These are phyloP conservation scores for Neurospora sp. DNA, from an alignment of 495 filamentous ascomycete species.

Conservation along the genomic window DNA sequence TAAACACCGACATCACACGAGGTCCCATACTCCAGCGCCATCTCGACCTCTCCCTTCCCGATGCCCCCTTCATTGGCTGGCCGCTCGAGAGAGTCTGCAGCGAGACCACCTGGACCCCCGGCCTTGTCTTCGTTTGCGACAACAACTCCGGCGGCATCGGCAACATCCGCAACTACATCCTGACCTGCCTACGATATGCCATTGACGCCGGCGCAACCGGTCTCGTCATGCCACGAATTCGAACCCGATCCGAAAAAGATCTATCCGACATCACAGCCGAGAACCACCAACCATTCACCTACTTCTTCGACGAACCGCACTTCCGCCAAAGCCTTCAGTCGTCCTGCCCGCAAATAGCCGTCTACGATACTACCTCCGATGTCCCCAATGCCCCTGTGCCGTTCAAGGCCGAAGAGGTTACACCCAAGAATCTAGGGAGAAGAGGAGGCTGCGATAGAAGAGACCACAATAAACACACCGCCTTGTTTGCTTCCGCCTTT, in stretches of 20 bases:
- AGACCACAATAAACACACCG: slow-evolving; percentile 37
- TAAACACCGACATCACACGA: neutral
- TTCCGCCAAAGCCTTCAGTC: slow-evolving; percentile 25
- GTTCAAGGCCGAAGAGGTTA: slow-evolving; percentile 25
- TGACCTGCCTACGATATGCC: slow-evolving; percentile 40
- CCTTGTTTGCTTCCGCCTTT: slow-evolving; percentile 28
- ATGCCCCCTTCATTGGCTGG: slow-evolving; percentile 35
- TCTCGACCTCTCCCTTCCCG: slow-evolving; percentile 26
- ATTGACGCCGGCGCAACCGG: slow-evolving; percentile 38
- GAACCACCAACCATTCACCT: slow-evolving; percentile 22
- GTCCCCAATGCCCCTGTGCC: slow-evolving; percentile 27
- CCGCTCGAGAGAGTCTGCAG: slow-evolving; percentile 35
- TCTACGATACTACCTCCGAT: slow-evolving; percentile 25
- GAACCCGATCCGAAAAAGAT: slow-evolving; percentile 20
- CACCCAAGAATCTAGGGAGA: slow-evolving; percentile 30
- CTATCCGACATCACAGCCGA: slow-evolving; percentile 22
- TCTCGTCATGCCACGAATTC: slow-evolving; percentile 34
- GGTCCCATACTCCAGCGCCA: neutral
- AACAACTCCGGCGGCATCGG: slow-evolving; percentile 43
- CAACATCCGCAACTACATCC: slow-evolving; percentile 43
- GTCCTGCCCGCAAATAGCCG: slow-evolving; percentile 31
- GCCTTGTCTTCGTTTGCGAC: slow-evolving; percentile 37
- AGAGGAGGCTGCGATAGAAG: slow-evolving; percentile 32
- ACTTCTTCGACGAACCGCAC: slow-evolving; percentile 38
- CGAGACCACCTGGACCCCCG: slow-evolving; percentile 27